Conservation (phyloP, 2,329 filamentous ascomycete genomes). For the Cladosporium phlei region DNA sequence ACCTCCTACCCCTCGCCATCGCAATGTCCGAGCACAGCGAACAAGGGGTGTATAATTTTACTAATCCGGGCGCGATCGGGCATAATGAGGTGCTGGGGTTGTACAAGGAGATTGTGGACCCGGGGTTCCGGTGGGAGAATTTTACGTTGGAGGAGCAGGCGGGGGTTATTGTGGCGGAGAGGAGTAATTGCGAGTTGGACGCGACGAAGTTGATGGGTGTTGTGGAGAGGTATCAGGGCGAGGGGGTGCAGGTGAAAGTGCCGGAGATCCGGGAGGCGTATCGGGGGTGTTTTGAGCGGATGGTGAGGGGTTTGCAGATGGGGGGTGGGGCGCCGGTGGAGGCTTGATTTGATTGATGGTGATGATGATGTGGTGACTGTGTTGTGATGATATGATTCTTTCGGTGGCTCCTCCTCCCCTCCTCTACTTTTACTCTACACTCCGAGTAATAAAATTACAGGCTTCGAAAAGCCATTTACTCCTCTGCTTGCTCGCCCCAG, state of each 20-base stretch:
- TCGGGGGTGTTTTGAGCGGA: conserved; percentile 57
- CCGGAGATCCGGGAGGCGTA: conserved; percentile 62
- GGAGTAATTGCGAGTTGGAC: conserved; percentile 62
- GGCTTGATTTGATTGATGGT: neutral
- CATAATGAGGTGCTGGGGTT: conserved; percentile 63
- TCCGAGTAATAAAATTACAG: too few relatives aligned
- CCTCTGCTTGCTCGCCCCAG: conserved; percentile 7
- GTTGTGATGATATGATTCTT: neutral
- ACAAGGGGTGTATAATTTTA: conserved; percentile 64
- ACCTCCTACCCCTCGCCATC: conserved; percentile 59
- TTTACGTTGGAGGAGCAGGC: conserved; percentile 62
- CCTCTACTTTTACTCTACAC: too few relatives aligned
- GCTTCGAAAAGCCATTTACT: too few relatives aligned
- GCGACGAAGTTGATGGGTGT: conserved; percentile 57
- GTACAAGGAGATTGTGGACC: conserved; percentile 60
- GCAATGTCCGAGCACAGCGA: conserved; percentile 58
- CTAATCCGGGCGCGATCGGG: conserved; percentile 65
- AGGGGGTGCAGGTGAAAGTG: conserved; percentile 44
- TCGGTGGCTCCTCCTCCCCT: too few relatives aligned
- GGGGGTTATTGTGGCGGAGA: conserved; percentile 62
- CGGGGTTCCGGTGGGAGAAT: conserved; percentile 59
- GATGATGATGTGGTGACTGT: neutral
- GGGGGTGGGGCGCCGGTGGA: conserved; percentile 13
- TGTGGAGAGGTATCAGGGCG: conserved; percentile 50
- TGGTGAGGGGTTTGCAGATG: conserved; percentile 34